Evolutionary conservation across 1,139 yeast genomes (phyloP).

Genomic region (Pichia sp.): DNA sequence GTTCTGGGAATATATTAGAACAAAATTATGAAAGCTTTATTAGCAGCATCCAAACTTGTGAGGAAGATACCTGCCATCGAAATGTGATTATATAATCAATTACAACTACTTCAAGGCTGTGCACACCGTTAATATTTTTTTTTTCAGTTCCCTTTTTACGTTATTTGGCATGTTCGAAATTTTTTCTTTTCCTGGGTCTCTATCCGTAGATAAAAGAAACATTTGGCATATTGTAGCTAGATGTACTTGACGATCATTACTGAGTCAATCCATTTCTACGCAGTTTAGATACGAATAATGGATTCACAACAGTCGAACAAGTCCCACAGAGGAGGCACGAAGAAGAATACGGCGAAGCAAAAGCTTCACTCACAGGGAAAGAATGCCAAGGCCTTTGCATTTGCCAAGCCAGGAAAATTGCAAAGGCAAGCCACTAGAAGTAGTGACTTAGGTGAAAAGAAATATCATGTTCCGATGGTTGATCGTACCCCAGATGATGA

Average conservation of each 20-base stretch:
- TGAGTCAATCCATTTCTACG: not conserved
- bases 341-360: constrained; percentile 65
- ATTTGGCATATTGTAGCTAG: not conserved
- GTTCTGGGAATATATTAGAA: no score
- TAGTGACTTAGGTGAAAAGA: constrained; percentile 76
- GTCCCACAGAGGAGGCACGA: constrained; percentile 51
- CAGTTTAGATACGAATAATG: constrained; percentile 16
- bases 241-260: not conserved
- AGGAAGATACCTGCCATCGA: no score
- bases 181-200: not conserved
- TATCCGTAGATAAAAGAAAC: not conserved
- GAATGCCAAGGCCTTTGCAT: constrained; percentile 93
- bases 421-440: constrained; percentile 81
- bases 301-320: constrained; percentile 37
- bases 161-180: constrained; percentile 1
- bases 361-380: constrained; percentile 88
- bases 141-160: not conserved
- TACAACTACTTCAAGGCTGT: constrained; percentile 1
- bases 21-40: no score
- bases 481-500: constrained; percentile 96
- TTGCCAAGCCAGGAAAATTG: constrained; percentile 84
- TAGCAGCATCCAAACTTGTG: no score
- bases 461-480: constrained; percentile 94
- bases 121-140: constrained; percentile 6
- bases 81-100: not conserved